Conservation (phyloP, 108 stramenopile species). For the Stephanodiscus minutulus region DNA sequence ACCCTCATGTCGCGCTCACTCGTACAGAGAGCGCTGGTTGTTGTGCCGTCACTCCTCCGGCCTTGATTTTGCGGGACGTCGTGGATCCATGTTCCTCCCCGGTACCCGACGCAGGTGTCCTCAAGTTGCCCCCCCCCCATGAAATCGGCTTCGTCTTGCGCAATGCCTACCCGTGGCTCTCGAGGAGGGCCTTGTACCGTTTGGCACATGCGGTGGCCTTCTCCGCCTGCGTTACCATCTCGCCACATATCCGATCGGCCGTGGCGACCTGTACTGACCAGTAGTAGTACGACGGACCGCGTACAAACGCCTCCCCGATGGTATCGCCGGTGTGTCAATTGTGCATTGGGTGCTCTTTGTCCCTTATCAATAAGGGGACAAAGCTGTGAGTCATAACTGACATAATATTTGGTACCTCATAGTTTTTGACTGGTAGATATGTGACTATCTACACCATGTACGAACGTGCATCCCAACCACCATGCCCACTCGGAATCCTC, state of each 20-base stretch:
- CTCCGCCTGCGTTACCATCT: slow-evolving; percentile 15
- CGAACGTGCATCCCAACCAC: too few relatives aligned
- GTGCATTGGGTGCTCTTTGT: too few relatives aligned
- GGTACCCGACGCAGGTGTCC: background rate
- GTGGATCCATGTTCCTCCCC: background rate
- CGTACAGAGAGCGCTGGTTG: slow-evolving; percentile 17
- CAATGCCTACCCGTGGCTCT: too few relatives aligned
- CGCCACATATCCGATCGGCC: slow-evolving; percentile 16
- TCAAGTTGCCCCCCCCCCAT: slow-evolving; percentile 12
- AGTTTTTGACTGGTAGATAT: too few relatives aligned
- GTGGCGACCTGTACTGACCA: slow-evolving; percentile 32
- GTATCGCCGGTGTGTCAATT: too few relatives aligned
- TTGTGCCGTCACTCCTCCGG: slow-evolving; percentile 24
- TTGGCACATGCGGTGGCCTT: slow-evolving; percentile 3
- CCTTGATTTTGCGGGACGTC: slow-evolving; percentile 2
- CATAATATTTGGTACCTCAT: too few relatives aligned
- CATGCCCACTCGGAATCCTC: too few relatives aligned
- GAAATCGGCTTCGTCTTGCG: background rate
- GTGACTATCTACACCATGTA: too few relatives aligned
- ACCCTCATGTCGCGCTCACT: slow-evolving; percentile 11
- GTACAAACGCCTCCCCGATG: slow-evolving; percentile 38
- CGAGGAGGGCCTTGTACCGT: slow-evolving; percentile 13
- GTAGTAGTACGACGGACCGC: slow-evolving; percentile 36
- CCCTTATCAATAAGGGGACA: too few relatives aligned
- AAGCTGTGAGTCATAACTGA: too few relatives aligned